Conservation (phyloP, 2,329 filamentous ascomycete species). For the Balansia obtecta region DNA sequence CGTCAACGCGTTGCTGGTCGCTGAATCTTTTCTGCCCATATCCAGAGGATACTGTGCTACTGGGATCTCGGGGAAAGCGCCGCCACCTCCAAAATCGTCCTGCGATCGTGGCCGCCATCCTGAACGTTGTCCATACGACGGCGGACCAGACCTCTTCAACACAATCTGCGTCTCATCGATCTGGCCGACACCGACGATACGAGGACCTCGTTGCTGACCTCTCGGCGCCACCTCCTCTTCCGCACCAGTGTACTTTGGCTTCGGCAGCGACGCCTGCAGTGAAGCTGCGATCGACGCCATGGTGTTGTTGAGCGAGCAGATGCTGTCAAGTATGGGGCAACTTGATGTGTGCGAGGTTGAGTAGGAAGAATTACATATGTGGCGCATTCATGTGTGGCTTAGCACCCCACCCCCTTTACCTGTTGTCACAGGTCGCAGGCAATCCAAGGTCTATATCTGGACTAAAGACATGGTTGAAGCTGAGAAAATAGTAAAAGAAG, state of each 20-base stretch:
- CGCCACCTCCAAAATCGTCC: conserved; percentile 93
- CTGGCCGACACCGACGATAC: conserved; percentile 68
- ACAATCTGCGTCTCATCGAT: conserved; percentile 80
- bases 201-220: conserved; percentile 64
- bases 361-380: conserved; percentile 22
- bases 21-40: conserved; percentile 72
- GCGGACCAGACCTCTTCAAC: conserved; percentile 70
- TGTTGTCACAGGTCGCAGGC: not conserved
- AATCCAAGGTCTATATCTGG: too few relatives aligned
- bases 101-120: conserved; percentile 83
- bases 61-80: conserved; percentile 86
- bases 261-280: conserved; percentile 69
- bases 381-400: conserved; percentile 17
- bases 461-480: too few relatives aligned
- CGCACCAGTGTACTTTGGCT: conserved; percentile 82
- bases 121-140: conserved; percentile 72
- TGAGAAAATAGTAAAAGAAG: too few relatives aligned
- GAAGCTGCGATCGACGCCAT: conserved; percentile 61
- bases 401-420: conserved; percentile 9
- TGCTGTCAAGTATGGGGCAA: conserved; percentile 9
- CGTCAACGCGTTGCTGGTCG: conserved; percentile 75
- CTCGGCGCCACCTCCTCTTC: conserved; percentile 67
- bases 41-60: conserved; percentile 92
- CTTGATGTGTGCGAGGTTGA: conserved; percentile 2
- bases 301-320: conserved; percentile 8